Base-by-base conservation (phyloP, 1,284 basidiomycete species). In the Afroboletus lepidellus region DNA sequence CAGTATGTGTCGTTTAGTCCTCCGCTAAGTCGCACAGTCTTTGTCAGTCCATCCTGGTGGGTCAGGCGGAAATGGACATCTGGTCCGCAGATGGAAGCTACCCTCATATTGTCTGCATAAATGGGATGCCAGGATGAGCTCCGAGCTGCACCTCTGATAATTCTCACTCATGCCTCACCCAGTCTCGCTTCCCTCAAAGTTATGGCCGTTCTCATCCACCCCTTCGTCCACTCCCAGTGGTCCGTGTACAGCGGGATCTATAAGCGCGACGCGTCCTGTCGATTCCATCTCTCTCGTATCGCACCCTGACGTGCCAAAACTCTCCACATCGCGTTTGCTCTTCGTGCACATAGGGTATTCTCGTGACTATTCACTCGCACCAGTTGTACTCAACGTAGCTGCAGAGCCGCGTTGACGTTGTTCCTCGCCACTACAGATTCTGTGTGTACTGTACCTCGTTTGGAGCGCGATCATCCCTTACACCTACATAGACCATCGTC, bases 341-440 rank as follows among this genome's bases (percentile, higher is more conserved):
- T 66, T 77, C 50, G 76, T 79, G 21, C 82, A 84, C 62, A 71
- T 81, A 47, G 82, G 82, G 82, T 84, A 64, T 59, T 64, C 60
- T 21, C 11, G n/a, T 43, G 45, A 46, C 57, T 46, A 29, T 34
- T 33, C 32, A 12, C 46, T 27, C 29, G 24, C 41, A 29, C 44
- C 41, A 46, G 39, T 48, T 39, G 34, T 52, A 38, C 57, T 58
- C 47, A 57, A 53, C 50, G 20, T 27, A 30, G 25, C 48, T 50
- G 33, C 62, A 90, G 87, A 45, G 86, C 87, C 44, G 88, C 87
- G 4, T 66, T 90, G 67, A 77, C 87, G 13, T 66, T 90, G 53
- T 91, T 91, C 66, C 80, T 91, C 12, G 88, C 88, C 8, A 91
- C 90, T 13, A 91, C 88, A 18, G 88, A 91, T 70, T 81, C 87